Conservation (phyloP, 2,329 filamentous ascomycete genomes). For the Byssothecium circinans region DNA sequence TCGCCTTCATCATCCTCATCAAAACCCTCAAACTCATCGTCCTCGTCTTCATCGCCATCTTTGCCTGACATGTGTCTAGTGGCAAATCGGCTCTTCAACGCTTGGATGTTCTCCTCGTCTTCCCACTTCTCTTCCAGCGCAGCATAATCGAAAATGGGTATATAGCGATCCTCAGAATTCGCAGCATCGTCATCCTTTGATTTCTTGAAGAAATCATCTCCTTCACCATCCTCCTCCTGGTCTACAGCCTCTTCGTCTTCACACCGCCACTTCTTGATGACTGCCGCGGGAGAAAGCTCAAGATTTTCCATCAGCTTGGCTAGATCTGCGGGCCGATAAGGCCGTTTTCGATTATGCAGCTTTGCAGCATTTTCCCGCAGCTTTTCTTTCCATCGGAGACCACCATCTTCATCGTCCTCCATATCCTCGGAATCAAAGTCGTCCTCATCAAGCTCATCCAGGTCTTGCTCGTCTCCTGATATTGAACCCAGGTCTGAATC, state of each 20-base stretch:
- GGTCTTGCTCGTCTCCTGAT: conserved; percentile 58
- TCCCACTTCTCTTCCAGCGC: conserved; percentile 85
- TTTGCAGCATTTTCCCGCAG: conserved; percentile 73
- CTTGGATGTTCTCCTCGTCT: conserved; percentile 73
- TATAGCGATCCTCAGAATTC: conserved; percentile 70
- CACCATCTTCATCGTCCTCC: conserved; percentile 66
- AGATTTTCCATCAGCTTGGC: conserved; percentile 88
- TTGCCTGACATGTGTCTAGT: conserved; percentile 62
- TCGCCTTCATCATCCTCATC: conserved; percentile 68
- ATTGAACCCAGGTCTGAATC: conserved; percentile 94
- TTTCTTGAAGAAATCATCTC: conserved; percentile 66
- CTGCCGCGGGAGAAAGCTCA: conserved; percentile 71
- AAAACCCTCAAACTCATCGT: conserved; percentile 60
- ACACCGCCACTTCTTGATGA: conserved; percentile 78
- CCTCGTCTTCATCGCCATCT: conserved; percentile 44
- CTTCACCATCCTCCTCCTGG: conserved; percentile 61
- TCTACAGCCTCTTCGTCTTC: conserved; percentile 58
- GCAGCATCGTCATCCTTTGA: conserved; percentile 53
- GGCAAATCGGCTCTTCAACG: conserved; percentile 74
- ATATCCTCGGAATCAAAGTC: conserved; percentile 60
- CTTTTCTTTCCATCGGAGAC: conserved; percentile 84
- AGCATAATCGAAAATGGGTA: conserved; percentile 79
- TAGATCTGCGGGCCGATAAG: conserved; percentile 79
- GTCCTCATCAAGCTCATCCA: conserved; percentile 45
- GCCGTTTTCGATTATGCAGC: conserved; percentile 68